Evolutionary conservation across 225 moss, liverwort and hornwort genomes (phyloP).

Genomic region (Marchantia polymorpha): DNA sequence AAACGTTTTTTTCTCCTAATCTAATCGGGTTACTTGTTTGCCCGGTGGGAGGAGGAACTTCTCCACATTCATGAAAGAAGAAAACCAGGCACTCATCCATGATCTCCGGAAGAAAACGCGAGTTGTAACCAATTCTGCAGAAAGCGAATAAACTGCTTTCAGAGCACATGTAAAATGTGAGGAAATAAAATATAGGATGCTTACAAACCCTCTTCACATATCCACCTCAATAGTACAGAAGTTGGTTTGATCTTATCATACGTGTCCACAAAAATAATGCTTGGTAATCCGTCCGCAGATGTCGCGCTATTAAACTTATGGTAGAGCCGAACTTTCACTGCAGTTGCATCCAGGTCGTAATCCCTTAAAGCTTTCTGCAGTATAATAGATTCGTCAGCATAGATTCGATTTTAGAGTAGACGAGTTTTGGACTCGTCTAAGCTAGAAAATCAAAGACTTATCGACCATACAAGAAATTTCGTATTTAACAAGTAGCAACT

Average conservation of each 20-base stretch:
- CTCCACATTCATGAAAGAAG: slow-evolving; percentile 30
- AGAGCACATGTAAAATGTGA: background rate
- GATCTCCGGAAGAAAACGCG: slow-evolving; percentile 11
- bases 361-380: slow-evolving; percentile 31
- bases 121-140: slow-evolving; percentile 36
- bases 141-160: background rate
- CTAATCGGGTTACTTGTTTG: background rate
- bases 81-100: slow-evolving; percentile 44
- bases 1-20: background rate
- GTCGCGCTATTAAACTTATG: slow-evolving; percentile 16
- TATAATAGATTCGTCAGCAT: background rate
- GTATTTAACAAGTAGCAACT: background rate
- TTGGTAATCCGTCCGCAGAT: slow-evolving; percentile 7
- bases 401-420: background rate
- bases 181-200: background rate
- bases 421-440: background rate
- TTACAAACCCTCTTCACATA: background rate
- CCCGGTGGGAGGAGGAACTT: background rate
- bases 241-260: background rate
- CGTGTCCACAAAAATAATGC: slow-evolving; percentile 36
- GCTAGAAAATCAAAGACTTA: no score
- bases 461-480: background rate
- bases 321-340: slow-evolving; percentile 28
- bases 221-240: background rate
- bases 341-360: slow-evolving; percentile 15